Conservation (phyloP, 176 grass and related monocot species). For the Carex littledalei region DNA sequence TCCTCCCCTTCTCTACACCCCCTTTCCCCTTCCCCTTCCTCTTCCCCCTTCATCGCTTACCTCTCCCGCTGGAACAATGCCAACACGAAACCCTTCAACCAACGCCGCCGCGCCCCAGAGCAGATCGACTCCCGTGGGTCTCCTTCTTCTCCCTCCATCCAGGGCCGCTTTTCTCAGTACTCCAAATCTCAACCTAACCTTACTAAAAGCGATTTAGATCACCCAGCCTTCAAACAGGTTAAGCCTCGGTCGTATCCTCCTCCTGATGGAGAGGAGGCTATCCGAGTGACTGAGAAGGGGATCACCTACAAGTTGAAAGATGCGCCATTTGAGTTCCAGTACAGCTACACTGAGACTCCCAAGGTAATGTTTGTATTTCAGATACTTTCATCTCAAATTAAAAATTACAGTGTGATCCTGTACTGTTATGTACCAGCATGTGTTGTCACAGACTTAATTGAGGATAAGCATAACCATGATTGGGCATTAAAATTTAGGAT, state of each 20-base stretch:
- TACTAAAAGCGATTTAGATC: constrained; percentile 15
- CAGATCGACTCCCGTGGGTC: constrained; percentile 30
- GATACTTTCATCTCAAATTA: neutral
- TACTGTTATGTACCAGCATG: no score
- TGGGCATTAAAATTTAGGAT: no score
- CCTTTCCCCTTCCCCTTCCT: neutral
- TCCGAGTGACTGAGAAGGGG: constrained; percentile 59
- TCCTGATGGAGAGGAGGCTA: constrained; percentile 33
- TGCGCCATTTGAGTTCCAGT: constrained; percentile 93
- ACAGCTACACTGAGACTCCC: constrained; percentile 87
- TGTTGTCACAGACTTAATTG: no score
- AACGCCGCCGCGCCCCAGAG: constrained; percentile 14
- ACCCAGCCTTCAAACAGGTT: constrained; percentile 14
- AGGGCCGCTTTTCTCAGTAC: constrained; percentile 17
- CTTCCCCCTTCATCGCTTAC: neutral
- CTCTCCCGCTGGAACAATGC: constrained; percentile 28
- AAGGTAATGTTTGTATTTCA: constrained; percentile 16
- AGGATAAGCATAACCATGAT: no score
- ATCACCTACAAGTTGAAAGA: constrained; percentile 55
- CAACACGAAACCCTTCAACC: neutral
- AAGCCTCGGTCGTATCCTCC: constrained; percentile 23
- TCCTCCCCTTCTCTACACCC: neutral
- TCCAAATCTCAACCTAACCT: neutral
- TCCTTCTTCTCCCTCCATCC: constrained; percentile 23
- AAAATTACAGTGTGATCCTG: no score